These are phyloP conservation scores for Schizochytrium sp. DNA, from an alignment of 108 stramenopile genomes.

Conservation along the genomic window DNA sequence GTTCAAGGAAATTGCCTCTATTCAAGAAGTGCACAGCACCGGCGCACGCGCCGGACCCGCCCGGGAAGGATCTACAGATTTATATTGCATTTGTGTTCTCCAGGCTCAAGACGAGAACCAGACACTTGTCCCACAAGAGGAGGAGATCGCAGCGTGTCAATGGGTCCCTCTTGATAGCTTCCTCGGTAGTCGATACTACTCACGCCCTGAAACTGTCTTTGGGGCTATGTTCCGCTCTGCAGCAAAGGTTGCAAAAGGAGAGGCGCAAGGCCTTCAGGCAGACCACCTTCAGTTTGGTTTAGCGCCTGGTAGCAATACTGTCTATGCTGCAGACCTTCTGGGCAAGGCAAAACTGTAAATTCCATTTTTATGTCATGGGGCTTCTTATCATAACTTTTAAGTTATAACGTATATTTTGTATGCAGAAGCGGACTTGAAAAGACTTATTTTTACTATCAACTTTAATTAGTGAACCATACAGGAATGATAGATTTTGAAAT, in stretches of 20 bases:
- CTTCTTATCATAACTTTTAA: no score
- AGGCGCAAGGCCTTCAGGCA: background rate
- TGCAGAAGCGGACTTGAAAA: no score
- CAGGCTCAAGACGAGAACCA: slow-evolving; percentile 44
- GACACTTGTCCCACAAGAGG: slow-evolving; percentile 9
- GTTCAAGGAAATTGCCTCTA: slow-evolving; percentile 66
- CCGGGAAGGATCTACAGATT: slow-evolving; percentile 20
- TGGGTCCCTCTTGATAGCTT: slow-evolving; percentile 47
- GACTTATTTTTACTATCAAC: no score
- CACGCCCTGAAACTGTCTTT: slow-evolving; percentile 20
- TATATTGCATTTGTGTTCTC: slow-evolving; percentile 59
- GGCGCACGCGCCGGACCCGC: background rate
- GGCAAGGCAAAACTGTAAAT: background rate
- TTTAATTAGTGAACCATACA: no score
- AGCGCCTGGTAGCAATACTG: slow-evolving; percentile 46
- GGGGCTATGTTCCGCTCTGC: slow-evolving; percentile 41
- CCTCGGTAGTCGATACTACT: slow-evolving; percentile 6
- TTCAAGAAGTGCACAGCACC: slow-evolving; percentile 21
- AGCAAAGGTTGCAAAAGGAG: slow-evolving; percentile 14
- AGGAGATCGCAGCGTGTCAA: slow-evolving; percentile 47
- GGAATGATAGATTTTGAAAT: no score
- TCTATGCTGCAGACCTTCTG: background rate
- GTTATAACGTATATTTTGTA: no score
- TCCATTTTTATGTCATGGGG: no score
- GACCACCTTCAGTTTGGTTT: slow-evolving; percentile 49